These are phyloP conservation scores for Funneliformis caledonium DNA, from an alignment of 371 early-diverging fungal genomes.

Conservation along the genomic window DNA sequence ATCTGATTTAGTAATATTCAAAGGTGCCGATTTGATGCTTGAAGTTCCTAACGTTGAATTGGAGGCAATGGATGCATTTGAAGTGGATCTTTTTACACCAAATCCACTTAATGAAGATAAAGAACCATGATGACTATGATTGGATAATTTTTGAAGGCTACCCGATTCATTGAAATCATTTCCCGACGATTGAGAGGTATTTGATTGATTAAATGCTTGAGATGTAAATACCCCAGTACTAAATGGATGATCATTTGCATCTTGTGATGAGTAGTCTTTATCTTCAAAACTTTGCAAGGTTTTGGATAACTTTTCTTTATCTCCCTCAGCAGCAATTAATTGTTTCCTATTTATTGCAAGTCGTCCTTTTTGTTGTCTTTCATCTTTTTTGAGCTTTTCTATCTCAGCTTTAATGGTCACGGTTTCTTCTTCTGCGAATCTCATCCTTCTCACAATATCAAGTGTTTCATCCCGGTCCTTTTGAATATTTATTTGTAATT, in stretches of 20 bases:
- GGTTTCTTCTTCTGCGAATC: constrained; percentile 32
- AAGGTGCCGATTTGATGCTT: constrained; percentile 17
- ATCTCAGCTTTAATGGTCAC: constrained; percentile 30
- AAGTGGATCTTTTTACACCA: constrained; percentile 23
- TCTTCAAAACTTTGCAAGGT: constrained; percentile 24
- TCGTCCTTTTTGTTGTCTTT: constrained; percentile 33
- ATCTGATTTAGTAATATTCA: background rate
- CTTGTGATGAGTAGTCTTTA: no score
- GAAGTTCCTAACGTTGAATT: constrained; percentile 23
- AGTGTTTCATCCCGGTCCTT: constrained; percentile 32
- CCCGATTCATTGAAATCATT: background rate
- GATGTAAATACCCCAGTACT: background rate
- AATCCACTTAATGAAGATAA: constrained; percentile 24
- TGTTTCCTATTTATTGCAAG: constrained; percentile 37
- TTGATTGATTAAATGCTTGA: background rate
- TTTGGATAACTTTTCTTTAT: constrained; percentile 16
- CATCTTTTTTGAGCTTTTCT: constrained; percentile 35
- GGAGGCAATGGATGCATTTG: constrained; percentile 26
- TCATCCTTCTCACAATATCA: constrained; percentile 11
- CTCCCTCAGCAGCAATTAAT: constrained; percentile 9
- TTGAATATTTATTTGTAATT: constrained; percentile 12
- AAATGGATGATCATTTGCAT: constrained; percentile 10
- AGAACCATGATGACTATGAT: constrained; percentile 20
- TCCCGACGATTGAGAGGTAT: background rate
- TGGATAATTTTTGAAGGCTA: background rate